Evolutionary conservation across 1,284 basidiomycete species (phyloP).

Genomic region (Dichomitus squalens): DNA sequence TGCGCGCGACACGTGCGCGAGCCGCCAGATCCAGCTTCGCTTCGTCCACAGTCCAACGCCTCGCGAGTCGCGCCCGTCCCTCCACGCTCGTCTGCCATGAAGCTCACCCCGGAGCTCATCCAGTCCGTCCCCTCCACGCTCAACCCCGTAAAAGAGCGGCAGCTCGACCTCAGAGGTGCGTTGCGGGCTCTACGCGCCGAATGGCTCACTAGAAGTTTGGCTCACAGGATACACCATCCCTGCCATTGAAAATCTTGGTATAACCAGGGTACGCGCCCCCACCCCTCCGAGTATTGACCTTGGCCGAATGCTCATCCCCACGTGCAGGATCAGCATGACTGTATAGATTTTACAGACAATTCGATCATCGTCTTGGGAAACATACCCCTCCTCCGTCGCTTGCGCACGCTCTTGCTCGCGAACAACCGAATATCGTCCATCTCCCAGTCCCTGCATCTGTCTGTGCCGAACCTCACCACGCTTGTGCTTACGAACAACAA

Average conservation of each 20-base stretch:
- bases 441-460: conserved; percentile 79
- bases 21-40: conserved; percentile 1
- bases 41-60: conserved; percentile 1
- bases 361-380: conserved; percentile 88
- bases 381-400: conserved; percentile 80
- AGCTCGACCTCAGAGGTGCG: conserved; percentile 92
- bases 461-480: conserved; percentile 82
- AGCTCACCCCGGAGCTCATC: conserved; percentile 92
- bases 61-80: conserved; percentile 7
- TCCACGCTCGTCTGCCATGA: conserved; percentile 54
- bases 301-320: neutral
- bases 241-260: conserved; percentile 98
- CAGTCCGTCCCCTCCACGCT: conserved; percentile 77
- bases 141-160: conserved; percentile 92
- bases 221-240: conserved; percentile 92
- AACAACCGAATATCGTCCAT: conserved; percentile 89
- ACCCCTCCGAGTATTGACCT: conserved; percentile 7
- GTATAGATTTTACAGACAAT: conserved; percentile 97
- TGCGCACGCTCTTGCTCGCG: conserved; percentile 80
- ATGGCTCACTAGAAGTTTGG: conserved; percentile 26
- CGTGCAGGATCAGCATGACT: conserved; percentile 84
- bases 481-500: conserved; percentile 80
- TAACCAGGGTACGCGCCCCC: conserved; percentile 75
- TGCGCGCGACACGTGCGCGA: conserved; percentile 23
- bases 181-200: conserved; percentile 15